These are phyloP conservation scores for Triticum urartu DNA, from an alignment of 176 grass and related monocot genomes.

Conservation along the genomic window DNA sequence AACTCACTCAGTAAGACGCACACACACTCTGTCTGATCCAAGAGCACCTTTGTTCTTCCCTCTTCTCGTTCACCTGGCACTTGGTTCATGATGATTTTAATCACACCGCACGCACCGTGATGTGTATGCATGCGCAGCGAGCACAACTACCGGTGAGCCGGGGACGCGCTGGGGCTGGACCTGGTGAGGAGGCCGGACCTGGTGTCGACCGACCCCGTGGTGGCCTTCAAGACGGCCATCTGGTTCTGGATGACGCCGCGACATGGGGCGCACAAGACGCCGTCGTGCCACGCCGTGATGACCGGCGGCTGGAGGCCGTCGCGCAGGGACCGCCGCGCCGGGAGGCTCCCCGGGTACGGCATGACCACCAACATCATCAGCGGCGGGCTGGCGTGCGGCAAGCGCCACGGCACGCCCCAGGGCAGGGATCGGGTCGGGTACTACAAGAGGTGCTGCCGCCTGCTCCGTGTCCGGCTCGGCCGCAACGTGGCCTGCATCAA, in stretches of 20 bases:
- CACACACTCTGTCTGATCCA: no score
- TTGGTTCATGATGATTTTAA: no score
- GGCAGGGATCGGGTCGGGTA: not conserved
- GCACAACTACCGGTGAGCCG: not conserved
- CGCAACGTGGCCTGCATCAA: not conserved
- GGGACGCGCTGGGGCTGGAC: not conserved
- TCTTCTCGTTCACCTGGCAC: no score
- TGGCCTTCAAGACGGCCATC: not conserved
- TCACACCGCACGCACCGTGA: no score
- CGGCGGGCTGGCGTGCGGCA: not conserved
- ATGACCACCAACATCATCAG: not conserved
- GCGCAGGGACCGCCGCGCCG: not conserved
- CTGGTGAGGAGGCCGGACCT: not conserved
- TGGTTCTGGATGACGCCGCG: not conserved
- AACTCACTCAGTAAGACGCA: not conserved
- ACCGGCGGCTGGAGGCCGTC: not conserved
- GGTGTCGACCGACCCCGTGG: not conserved
- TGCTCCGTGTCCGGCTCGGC: not conserved
- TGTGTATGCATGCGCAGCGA: no score
- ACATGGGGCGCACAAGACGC: not conserved
- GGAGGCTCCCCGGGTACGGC: not conserved
- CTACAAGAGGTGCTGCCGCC: not conserved
- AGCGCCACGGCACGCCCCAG: not conserved
- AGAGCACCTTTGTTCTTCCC: no score
- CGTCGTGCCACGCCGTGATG: not conserved